Percentiles rank a stretch among this genome's conserved stretches.
These are phyloP conservation scores for Vaucheria bursata DNA, from an alignment of 352 stramenopile species.

Conservation along the genomic window DNA sequence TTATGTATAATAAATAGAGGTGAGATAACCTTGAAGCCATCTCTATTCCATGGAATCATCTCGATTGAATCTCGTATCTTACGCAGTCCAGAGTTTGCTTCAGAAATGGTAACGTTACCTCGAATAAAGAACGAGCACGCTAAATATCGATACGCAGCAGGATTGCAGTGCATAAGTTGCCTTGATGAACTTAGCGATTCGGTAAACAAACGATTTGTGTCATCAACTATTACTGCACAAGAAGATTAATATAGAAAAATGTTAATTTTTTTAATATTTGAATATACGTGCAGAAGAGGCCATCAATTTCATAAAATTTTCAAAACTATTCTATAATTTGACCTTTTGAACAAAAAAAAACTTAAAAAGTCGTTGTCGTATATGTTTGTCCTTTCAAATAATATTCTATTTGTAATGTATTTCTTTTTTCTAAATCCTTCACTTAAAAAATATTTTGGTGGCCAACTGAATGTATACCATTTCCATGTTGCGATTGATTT, in stretches of 20 bases:
- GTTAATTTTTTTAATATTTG: background rate
- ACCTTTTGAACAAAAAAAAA: no score
- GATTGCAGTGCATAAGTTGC: conserved; percentile 65
- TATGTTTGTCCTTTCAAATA: no score
- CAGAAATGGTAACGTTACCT: conserved; percentile 69
- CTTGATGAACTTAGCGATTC: conserved; percentile 10
- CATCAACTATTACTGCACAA: background rate
- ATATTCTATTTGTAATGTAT: no score
- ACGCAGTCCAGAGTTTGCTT: conserved; percentile 75
- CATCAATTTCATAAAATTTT: conserved; percentile 19
- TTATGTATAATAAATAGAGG: background rate
- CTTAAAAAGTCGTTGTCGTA: no score
- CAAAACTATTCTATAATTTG: no score
- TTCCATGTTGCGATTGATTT: no score
- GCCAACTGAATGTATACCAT: no score
- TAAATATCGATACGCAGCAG: conserved; percentile 62
- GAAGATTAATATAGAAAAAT: conserved; percentile 18
- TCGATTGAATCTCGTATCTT: conserved; percentile 63
- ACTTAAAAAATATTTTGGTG: no score
- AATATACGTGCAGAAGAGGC: background rate
- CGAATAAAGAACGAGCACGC: conserved; percentile 70
- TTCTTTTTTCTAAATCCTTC: no score
- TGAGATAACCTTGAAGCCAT: conserved; percentile 77
- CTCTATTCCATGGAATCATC: conserved; percentile 79
- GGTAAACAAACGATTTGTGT: conserved; percentile 7